Evolutionary conservation across 2,329 filamentous ascomycete species (phyloP).

Genomic region (Curvularia sp.): DNA sequence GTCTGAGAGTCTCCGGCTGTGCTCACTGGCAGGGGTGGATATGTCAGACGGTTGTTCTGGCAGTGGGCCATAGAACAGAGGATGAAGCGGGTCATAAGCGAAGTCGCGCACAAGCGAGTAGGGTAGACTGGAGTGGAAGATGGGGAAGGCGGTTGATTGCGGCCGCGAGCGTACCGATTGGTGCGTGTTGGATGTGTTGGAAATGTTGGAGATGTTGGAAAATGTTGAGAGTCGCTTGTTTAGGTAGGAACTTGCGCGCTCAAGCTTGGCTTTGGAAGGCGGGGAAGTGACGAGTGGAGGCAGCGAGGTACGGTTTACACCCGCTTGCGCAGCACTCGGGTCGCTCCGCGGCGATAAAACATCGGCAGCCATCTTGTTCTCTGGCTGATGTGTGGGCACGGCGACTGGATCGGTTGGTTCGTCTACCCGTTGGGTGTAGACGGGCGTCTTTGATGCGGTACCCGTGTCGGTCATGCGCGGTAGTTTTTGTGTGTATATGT

Average conservation of each 20-base stretch:
- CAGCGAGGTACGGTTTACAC: slow-evolving; percentile 51
- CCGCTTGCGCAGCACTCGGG: slow-evolving; percentile 38
- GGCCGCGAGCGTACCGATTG: slow-evolving; percentile 72
- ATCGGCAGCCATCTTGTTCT: slow-evolving; percentile 48
- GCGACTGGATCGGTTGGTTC: slow-evolving; percentile 40
- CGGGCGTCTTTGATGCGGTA: slow-evolving; percentile 24
- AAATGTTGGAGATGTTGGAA: slow-evolving; percentile 69
- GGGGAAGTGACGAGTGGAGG: slow-evolving; percentile 61
- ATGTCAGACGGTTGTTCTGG: slow-evolving; percentile 78
- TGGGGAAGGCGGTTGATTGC: slow-evolving; percentile 79
- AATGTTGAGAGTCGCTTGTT: slow-evolving; percentile 86
- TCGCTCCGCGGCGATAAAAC: slow-evolving; percentile 47
- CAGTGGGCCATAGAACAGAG: slow-evolving; percentile 92
- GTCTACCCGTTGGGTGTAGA: slow-evolving; percentile 40
- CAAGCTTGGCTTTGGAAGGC: slow-evolving; percentile 60
- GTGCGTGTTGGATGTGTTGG: slow-evolving; percentile 25
- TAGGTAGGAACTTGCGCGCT: slow-evolving; percentile 72
- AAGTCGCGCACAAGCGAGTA: slow-evolving; percentile 97
- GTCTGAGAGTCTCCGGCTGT: slow-evolving; percentile 78
- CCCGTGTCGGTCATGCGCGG: slow-evolving; percentile 46
- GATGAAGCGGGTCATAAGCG: slow-evolving; percentile 82
- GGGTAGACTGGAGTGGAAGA: slow-evolving; percentile 82
- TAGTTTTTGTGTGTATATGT: slow-evolving; percentile 18
- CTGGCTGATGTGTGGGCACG: slow-evolving; percentile 30
- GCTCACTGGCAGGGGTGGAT: slow-evolving; percentile 85